These are phyloP conservation scores for Sporothrix globosa DNA, from an alignment of 2,329 filamentous ascomycete genomes.

Conservation along the genomic window DNA sequence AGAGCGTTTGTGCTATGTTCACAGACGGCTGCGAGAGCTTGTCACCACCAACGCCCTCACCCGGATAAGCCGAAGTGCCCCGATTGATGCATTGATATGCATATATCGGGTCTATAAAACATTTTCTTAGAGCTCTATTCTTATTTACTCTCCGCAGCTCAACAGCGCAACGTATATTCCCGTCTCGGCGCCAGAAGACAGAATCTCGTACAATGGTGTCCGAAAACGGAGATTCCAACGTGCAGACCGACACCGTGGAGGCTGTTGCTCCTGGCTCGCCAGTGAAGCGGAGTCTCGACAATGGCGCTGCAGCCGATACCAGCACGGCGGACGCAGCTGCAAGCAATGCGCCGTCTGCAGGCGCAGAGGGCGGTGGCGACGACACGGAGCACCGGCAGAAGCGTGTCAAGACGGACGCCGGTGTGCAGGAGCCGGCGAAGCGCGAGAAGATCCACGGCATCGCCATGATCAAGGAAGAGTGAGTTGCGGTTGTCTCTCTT, in stretches of 20 bases:
- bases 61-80: not conserved
- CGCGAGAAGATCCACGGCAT: conserved; percentile 55
- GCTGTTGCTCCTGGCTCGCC: conserved; percentile 23
- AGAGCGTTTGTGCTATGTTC: not conserved
- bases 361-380: not conserved
- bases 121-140: conserved; percentile 21
- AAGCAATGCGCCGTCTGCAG: not conserved
- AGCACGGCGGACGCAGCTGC: not conserved
- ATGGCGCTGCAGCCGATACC: not conserved
- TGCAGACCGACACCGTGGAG: conserved; percentile 5
- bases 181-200: not conserved
- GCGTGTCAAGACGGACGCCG: conserved; percentile 59
- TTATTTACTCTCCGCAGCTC: conserved; percentile 2
- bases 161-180: not conserved
- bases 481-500: conserved; percentile 40
- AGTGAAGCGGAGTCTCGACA: conserved; percentile 28
- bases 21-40: not conserved
- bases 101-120: conserved; percentile 20
- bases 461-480: conserved; percentile 75
- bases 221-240: not conserved
- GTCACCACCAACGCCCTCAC: not conserved
- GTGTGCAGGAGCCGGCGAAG: conserved; percentile 35
- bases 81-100: conserved; percentile 23
- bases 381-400: conserved; percentile 51
- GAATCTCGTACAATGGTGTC: conserved; percentile 19